Conservation (phyloP, 352 stramenopile species). For the Phytophthora kernoviae region DNA sequence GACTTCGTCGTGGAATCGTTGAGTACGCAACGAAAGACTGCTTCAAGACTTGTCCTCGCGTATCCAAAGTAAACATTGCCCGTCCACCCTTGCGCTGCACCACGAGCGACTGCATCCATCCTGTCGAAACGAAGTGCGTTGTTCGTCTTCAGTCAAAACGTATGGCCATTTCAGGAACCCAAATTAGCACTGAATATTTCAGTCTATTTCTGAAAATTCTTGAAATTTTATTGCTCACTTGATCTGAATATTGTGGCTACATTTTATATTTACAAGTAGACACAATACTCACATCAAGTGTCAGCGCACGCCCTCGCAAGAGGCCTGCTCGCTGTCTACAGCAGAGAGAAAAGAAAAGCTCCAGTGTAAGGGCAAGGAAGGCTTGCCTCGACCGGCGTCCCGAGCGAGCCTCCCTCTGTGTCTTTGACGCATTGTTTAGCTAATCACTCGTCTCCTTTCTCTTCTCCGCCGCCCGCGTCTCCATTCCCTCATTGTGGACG, state of each 20-base stretch:
- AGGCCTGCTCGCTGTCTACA: conserved; percentile 31
- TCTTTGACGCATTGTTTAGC: conserved; percentile 5
- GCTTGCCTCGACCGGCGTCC: conserved; percentile 17
- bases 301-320: neutral
- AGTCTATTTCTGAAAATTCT: neutral
- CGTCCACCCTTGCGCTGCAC: neutral
- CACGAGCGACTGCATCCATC: conserved; percentile 1
- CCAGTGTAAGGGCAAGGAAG: conserved; percentile 29
- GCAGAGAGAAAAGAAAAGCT: conserved; percentile 47
- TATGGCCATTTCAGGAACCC: neutral
- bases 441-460: conserved; percentile 17
- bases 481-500: conserved; percentile 10
- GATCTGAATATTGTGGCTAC: no score
- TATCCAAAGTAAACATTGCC: neutral
- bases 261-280: neutral
- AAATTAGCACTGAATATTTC: neutral
- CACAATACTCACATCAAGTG: neutral
- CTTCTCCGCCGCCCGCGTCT: conserved; percentile 8
- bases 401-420: conserved; percentile 16
- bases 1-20: conserved; percentile 1
- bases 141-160: neutral
- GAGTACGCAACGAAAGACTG: neutral
- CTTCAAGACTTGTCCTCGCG: no score
- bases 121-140: neutral
- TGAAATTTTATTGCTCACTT: neutral